Evolutionary conservation across 129 eudicot genomes (phyloP), one percentile per base, ranked within the genome.

Genomic region (Silybum marianum): DNA sequence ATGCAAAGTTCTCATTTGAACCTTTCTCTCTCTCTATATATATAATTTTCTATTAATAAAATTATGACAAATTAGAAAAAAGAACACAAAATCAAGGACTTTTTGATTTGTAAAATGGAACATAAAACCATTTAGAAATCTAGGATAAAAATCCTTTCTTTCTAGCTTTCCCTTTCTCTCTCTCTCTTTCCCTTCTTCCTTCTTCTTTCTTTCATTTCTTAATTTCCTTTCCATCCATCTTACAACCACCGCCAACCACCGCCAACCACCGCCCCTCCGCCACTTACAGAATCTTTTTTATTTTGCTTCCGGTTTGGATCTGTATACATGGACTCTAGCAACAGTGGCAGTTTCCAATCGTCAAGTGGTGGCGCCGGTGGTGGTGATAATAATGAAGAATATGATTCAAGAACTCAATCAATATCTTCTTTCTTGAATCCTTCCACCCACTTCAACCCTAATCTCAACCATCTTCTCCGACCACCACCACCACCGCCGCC

Each of bases 301-400:
- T 44, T 44, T 8, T 11, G n/a, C 46, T 40, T 40, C 46, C 46
- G 46, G 46, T 40, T 38, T 12, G 54, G 54, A 44, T 11, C 54
- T 12, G 7, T 30, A 25, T 32, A n/a, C 69, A 90, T 91, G 96
- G 93, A 91, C 51, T 87, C 96, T 13, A 85, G 88, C 58, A 88
- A 88, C 16, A 91, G 96, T 76, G 92, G 93, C 54, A 91, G 96
- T 81, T 72, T 85, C 62, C 96, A 89, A 13, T 91, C 96, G 3
- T 91, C 93, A 32, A 91, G 96, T 34, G 96, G 96, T 2, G 82
- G 62, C 81, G 85, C 71, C 38, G 83, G 24, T 11, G 70, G 44
- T 26, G 79, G 40, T 14, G 68, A 79, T 71, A 90, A 85, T 22
- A 86, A 80, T 14, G 85, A 89, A 81, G 96, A 91, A 78, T 88